phyloP scores from a whole-genome alignment of 305 asterid species.

The Plantago coronopus region DNA sequence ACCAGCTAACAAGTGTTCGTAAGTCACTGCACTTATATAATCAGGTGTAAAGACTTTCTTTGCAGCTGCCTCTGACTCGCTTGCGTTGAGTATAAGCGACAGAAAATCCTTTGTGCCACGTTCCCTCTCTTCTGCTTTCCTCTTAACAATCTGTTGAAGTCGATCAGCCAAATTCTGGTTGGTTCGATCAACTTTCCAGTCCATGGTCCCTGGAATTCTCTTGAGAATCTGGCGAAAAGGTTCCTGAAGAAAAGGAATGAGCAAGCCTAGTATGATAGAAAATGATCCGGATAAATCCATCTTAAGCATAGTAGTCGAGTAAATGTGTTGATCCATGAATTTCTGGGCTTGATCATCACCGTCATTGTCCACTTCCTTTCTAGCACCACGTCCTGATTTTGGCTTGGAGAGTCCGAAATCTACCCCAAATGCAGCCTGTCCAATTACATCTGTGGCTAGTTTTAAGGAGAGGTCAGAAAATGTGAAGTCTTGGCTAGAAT shows the following conservation, averaged over 20 bases:
- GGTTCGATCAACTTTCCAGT: constrained; percentile 69
- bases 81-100: constrained; percentile 66
- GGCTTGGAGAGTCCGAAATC: constrained; percentile 80
- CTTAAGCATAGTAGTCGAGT: constrained; percentile 89
- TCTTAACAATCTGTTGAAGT: constrained; percentile 59
- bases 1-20: constrained; percentile 91
- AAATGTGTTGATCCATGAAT: constrained; percentile 80
- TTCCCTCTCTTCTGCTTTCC: constrained; percentile 42
- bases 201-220: constrained; percentile 84
- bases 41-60: constrained; percentile 64
- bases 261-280: constrained; percentile 72
- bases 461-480: constrained; percentile 82
- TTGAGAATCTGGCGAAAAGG: constrained; percentile 83
- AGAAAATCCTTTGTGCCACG: constrained; percentile 59
- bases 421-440: constrained; percentile 88
- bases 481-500: constrained; percentile 42
- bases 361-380: constrained; percentile 10
- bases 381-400: constrained; percentile 23
- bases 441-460: constrained; percentile 81
- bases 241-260: constrained; percentile 72
- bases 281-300: constrained; percentile 95
- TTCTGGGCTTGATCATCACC: constrained; percentile 46
- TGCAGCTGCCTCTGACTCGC: constrained; percentile 50
- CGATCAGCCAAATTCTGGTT: constrained; percentile 51
- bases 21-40: constrained; percentile 77